Percentiles rank a stretch among this genome's conserved stretches.
Evolutionary conservation across 2,329 filamentous ascomycete species (phyloP).

Genomic region (Eutypa lata): DNA sequence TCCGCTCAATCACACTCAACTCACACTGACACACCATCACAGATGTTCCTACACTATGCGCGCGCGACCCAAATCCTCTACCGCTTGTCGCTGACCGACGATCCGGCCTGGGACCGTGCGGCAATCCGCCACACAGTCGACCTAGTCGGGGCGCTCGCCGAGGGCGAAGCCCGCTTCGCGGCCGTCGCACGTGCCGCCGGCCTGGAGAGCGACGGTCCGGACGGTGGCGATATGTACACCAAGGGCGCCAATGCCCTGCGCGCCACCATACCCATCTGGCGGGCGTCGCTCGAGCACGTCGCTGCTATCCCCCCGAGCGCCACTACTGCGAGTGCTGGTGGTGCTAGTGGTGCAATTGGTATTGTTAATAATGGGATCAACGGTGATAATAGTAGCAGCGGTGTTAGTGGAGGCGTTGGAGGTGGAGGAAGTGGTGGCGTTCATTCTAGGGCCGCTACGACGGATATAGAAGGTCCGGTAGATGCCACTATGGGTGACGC

Average conservation of each 20-base stretch:
- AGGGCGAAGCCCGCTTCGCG: slow-evolving; percentile 13
- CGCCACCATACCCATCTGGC: slow-evolving; percentile 19
- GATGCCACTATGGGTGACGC: not conserved
- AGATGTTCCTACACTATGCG: slow-evolving; percentile 20
- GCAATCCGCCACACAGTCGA: slow-evolving; percentile 15
- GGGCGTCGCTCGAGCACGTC: slow-evolving; percentile 16
- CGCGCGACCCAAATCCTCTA: slow-evolving; percentile 25
- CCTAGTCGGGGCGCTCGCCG: slow-evolving; percentile 17
- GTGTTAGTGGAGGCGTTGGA: not conserved
- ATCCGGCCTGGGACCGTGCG: slow-evolving; percentile 24
- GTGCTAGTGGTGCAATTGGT: not conserved
- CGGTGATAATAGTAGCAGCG: not conserved
- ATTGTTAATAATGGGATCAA: not conserved
- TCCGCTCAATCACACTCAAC: too few species aligned
- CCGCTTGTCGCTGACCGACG: slow-evolving; percentile 23
- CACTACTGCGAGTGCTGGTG: not conserved
- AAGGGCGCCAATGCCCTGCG: slow-evolving; percentile 18
- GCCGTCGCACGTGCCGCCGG: slow-evolving; percentile 14
- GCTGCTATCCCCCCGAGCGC: not conserved
- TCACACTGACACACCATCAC: not conserved
- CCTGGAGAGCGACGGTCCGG: slow-evolving; percentile 11
- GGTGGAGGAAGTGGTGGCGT: too few species aligned
- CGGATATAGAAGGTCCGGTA: not conserved
- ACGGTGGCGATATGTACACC: slow-evolving; percentile 15
- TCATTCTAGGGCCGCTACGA: too few species aligned